Evolutionary conservation across 352 stramenopile genomes (phyloP), one percentile per base, ranked within the genome.

Genomic region (Pythium utonaiense): DNA sequence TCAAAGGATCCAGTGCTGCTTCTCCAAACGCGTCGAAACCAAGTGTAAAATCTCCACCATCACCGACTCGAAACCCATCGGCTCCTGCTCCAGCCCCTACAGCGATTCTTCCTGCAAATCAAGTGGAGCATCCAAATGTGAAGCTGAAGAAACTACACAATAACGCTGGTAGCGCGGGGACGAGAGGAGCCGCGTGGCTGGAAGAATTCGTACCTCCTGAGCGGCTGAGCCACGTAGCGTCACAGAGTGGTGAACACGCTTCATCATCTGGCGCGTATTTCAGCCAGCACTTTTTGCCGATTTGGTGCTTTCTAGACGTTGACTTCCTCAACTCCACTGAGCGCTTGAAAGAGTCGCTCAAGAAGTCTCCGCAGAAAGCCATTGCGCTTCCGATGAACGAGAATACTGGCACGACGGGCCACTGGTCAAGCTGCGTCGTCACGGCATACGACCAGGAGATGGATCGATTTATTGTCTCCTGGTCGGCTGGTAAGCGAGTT

Each of bases 361-460:
- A 58, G 56, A 67, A 68, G 30, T 14, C 34, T 1, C 65, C 65
- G n/a, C 55, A 63, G 41, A 90, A 91, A 53, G 86, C 77, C 14
- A 67, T 91, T 3, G 86, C 76, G 8, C 48, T 95, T 14, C 74
- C 80, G 10, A 50, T 95, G 7, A 73, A 91, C 33, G 79, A 89
- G 34, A 34, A 38, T 2, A 83, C 73, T 8, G 81, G 86, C 12
- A 45, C 72, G 0, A 50, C 73, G 45, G 82, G 83, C 3, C 88
- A 80, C 36, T 95, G 86, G 83, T 91, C 86, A 0, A 67, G 66
- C 1, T 93, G 83, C 42, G 84, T 90, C 57, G 80, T 91, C 36
- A 93, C 82, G 6, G 71, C 80, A 0, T 90, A 79, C 66, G 82
- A 93, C 14, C 42, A 54, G 3, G 56, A 56, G 0, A 25, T 85